phyloP scores from a whole-genome alignment of 371 early-diverging fungal species.

The Gilbertella persicaria region DNA sequence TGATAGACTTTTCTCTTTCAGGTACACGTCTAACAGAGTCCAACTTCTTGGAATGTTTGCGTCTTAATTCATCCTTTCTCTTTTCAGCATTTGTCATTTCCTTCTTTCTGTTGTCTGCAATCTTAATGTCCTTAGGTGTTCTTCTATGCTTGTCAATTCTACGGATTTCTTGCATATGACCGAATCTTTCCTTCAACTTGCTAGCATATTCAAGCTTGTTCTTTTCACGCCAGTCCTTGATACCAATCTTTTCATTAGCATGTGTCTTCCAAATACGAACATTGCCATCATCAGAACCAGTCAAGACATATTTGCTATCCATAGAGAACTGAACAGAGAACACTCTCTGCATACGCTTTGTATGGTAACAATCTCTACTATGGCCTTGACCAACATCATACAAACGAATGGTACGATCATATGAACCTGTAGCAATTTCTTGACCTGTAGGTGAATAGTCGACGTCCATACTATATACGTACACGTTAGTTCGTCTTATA shows the following conservation, averaged over 20 bases:
- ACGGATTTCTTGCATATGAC: conserved; percentile 90
- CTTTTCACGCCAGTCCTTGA: conserved; percentile 79
- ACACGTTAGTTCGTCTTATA: neutral
- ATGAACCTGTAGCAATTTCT: conserved; percentile 95
- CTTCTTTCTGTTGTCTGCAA: conserved; percentile 75
- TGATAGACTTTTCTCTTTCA: conserved; percentile 84
- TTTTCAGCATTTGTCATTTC: conserved; percentile 79
- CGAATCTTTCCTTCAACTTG: conserved; percentile 93
- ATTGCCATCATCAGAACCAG: conserved; percentile 98
- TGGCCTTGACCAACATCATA: conserved; percentile 83
- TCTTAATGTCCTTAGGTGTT: conserved; percentile 82
- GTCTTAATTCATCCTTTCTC: conserved; percentile 81
- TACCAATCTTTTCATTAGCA: conserved; percentile 87
- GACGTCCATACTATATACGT: conserved; percentile 74
- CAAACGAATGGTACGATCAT: conserved; percentile 95
- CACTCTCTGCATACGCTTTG: conserved; percentile 95
- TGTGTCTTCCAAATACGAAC: conserved; percentile 98
- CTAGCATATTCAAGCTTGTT: conserved; percentile 80
- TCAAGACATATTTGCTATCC: conserved; percentile 96
- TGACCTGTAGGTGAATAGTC: conserved; percentile 98
- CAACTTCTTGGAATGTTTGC: conserved; percentile 76
- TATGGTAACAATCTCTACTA: conserved; percentile 96
- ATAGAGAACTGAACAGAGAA: conserved; percentile 93
- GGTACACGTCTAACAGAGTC: conserved; percentile 60
- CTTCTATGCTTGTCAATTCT: conserved; percentile 86